Percentiles rank a stretch among this genome's conserved stretches.
Conservation (phyloP, 2,329 filamentous ascomycete species). For the Nemania abortiva region DNA sequence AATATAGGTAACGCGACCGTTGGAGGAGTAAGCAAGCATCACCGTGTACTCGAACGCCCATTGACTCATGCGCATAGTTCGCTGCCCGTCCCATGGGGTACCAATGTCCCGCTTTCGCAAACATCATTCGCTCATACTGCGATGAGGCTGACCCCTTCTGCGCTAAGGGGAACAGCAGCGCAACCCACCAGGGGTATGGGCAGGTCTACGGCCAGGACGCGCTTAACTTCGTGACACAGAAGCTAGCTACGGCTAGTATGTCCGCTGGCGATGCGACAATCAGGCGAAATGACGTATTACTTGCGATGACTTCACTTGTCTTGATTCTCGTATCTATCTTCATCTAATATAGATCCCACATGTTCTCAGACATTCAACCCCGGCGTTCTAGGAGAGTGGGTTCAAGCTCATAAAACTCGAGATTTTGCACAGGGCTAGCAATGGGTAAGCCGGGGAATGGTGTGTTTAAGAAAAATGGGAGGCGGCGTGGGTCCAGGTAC, state of each 20-base stretch:
- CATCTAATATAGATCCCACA: not conserved
- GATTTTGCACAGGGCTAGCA: not conserved
- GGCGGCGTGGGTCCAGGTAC: not conserved
- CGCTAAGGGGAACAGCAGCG: constrained; percentile 66
- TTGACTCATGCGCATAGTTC: constrained; percentile 58
- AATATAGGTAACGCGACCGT: constrained; percentile 69
- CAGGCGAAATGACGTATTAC: not conserved
- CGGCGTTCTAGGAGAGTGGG: not conserved
- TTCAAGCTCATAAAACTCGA: not conserved
- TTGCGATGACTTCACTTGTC: constrained; percentile 7
- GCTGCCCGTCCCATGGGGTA: constrained; percentile 68
- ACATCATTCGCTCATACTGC: constrained; percentile 69
- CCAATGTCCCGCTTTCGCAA: constrained; percentile 62
- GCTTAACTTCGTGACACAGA: constrained; percentile 68
- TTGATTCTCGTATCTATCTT: not conserved
- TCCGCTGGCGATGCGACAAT: not conserved
- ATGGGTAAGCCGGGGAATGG: not conserved
- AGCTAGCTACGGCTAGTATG: constrained; percentile 51
- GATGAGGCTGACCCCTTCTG: constrained; percentile 71
- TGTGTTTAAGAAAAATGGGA: not conserved
- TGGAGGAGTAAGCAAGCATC: constrained; percentile 62
- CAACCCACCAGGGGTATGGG: constrained; percentile 69
- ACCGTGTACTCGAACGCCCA: not conserved
- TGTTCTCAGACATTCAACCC: not conserved
- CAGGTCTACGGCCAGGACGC: constrained; percentile 67